A percentile compares a stretch with the other conserved stretches of the same genome.
Evolutionary conservation across 202 grass and related monocot genomes (phyloP).

Genomic region (Alloteropsis angusta): DNA sequence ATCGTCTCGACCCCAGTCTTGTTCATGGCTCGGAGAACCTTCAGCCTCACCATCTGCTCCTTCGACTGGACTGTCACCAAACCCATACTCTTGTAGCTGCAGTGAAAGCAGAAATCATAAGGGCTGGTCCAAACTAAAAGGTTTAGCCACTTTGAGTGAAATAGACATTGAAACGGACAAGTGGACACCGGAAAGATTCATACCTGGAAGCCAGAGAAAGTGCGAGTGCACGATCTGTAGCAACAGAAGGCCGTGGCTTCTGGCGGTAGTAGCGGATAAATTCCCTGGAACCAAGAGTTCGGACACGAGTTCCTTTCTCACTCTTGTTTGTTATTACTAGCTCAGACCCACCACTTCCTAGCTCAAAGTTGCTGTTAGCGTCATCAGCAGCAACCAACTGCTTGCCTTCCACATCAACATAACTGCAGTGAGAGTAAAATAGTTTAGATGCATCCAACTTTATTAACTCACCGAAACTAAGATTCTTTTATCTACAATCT

Average conservation of each 20-base stretch:
- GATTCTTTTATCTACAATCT: neutral
- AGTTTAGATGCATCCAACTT: neutral
- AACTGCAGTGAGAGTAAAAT: constrained; percentile 35
- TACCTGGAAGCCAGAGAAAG: constrained; percentile 83
- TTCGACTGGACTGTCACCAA: constrained; percentile 83
- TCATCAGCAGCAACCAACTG: constrained; percentile 53
- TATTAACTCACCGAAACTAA: neutral
- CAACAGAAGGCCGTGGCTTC: constrained; percentile 69
- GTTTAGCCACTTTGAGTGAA: neutral
- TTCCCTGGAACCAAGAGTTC: constrained; percentile 65
- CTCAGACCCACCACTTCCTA: constrained; percentile 76
- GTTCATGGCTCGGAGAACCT: constrained; percentile 76
- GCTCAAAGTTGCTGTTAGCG: constrained; percentile 40
- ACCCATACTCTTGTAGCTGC: constrained; percentile 82
- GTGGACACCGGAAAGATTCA: neutral
- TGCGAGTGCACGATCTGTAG: constrained; percentile 48
- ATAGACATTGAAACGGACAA: neutral
- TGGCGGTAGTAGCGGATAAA: constrained; percentile 80
- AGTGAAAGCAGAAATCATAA: neutral
- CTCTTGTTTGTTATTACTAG: constrained; percentile 65
- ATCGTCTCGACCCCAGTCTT: constrained; percentile 52
- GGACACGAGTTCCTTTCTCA: constrained; percentile 45
- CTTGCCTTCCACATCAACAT: constrained; percentile 68
- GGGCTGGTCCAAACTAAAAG: neutral
- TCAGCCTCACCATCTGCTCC: constrained; percentile 78